A percentile compares a stretch with the other conserved stretches of the same genome.
Conservation (phyloP, 78 protist species). For the Dictyostelium discoideum region DNA sequence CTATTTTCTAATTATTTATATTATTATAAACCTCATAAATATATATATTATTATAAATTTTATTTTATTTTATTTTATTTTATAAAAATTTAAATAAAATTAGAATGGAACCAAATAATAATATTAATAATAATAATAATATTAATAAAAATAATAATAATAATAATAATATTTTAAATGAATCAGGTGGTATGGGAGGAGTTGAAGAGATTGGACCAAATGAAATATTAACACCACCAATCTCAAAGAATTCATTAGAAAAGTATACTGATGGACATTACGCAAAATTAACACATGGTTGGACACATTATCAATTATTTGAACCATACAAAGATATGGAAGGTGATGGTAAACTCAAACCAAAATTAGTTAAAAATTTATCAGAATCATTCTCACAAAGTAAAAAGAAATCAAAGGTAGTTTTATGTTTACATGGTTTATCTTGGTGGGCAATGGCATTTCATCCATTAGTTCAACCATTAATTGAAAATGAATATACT, state of each 20-base stretch:
- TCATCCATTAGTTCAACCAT: slow-evolving; percentile 21
- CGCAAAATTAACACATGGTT: slow-evolving; percentile 13
- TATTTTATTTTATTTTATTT: too few species aligned
- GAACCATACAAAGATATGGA: slow-evolving; percentile 7
- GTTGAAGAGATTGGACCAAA: background rate
- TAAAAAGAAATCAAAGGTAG: background rate
- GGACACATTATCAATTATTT: slow-evolving; percentile 35
- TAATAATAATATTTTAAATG: background rate
- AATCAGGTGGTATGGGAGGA: background rate
- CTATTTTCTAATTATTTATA: too few species aligned
- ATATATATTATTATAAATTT: too few species aligned
- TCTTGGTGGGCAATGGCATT: slow-evolving; percentile 27
- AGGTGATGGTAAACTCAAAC: background rate
- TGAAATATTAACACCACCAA: background rate
- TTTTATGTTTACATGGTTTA: slow-evolving; percentile 40
- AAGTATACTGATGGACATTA: background rate
- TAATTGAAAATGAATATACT: slow-evolving; percentile 28
- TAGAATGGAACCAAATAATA: background rate
- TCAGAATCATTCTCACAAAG: background rate
- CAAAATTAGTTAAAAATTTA: background rate
- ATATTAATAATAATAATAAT: too few species aligned
- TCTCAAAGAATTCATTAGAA: background rate
- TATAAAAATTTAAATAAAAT: too few species aligned
- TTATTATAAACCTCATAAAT: too few species aligned
- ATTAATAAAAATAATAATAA: too few species aligned